phyloP scores from a whole-genome alignment of 2,329 filamentous ascomycete species.

The Colletotrichum sp. region DNA sequence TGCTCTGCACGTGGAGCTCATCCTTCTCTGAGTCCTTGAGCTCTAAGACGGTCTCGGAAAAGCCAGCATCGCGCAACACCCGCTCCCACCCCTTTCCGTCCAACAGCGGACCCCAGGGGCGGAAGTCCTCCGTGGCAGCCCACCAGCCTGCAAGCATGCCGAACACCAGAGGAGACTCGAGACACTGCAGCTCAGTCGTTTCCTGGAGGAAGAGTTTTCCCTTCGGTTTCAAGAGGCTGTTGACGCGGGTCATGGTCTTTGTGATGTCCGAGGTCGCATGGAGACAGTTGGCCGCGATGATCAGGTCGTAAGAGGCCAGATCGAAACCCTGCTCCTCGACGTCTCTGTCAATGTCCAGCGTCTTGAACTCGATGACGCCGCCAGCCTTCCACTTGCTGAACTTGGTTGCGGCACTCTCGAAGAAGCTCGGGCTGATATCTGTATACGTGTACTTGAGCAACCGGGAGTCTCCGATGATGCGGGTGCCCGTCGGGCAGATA shows the following conservation, averaged over 20 bases:
- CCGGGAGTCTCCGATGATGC: neutral
- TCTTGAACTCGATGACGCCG: constrained; percentile 22
- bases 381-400: neutral
- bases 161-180: neutral
- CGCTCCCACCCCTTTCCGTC: neutral
- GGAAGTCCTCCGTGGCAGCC: constrained; percentile 2
- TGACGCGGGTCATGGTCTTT: constrained; percentile 26
- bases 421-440: constrained; percentile 27
- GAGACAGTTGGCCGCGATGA: constrained; percentile 39
- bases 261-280: constrained; percentile 30
- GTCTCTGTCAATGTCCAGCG: constrained; percentile 28
- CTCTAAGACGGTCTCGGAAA: neutral
- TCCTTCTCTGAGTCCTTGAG: neutral
- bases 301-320: constrained; percentile 36
- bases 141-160: neutral
- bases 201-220: constrained; percentile 29
- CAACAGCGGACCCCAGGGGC: neutral
- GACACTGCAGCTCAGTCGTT: neutral
- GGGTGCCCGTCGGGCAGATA: neutral
- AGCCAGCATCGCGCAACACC: neutral
- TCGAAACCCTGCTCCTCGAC: constrained; percentile 35
- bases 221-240: constrained; percentile 31
- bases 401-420: constrained; percentile 21
- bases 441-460: constrained; percentile 31
- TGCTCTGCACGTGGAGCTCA: neutral